Evolutionary conservation across 164 flowering plant genomes (phyloP).

Genomic region (Kalanchoe fedtschenkoi): DNA sequence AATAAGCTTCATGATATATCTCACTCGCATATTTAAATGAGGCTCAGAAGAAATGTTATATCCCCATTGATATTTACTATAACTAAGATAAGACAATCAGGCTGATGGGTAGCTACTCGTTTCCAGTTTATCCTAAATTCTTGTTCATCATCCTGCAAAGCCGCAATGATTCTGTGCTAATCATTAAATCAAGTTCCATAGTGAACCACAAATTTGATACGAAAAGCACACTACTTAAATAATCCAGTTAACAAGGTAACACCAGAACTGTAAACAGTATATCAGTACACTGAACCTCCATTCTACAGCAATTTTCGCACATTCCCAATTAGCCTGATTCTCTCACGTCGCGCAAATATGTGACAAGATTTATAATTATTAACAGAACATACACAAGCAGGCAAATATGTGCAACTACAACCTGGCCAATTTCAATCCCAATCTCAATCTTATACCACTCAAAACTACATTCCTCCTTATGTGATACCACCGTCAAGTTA

Average conservation of each 20-base stretch:
- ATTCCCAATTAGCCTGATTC: neutral
- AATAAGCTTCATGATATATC: neutral
- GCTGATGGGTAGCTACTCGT: conserved; percentile 4
- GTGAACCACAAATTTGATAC: too few relatives aligned
- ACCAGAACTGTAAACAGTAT: too few relatives aligned
- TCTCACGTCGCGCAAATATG: too few relatives aligned
- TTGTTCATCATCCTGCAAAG: conserved; percentile 1
- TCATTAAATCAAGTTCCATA: neutral
- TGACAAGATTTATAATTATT: too few relatives aligned
- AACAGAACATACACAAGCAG: too few relatives aligned
- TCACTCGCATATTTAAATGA: neutral
- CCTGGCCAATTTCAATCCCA: neutral
- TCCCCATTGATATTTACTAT: neutral
- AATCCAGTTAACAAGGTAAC: too few relatives aligned
- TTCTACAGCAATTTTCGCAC: neutral
- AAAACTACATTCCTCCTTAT: too few relatives aligned
- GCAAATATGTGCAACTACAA: too few relatives aligned
- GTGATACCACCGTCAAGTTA: too few relatives aligned
- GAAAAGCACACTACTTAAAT: too few relatives aligned
- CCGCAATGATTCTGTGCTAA: neutral
- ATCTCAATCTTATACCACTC: too few relatives aligned
- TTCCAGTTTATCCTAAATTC: neutral
- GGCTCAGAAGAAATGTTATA: neutral
- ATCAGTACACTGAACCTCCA: neutral
- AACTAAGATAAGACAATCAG: neutral